Conservation (phyloP, 2,329 filamentous ascomycete genomes). For the Herpotrichia juniperi region DNA sequence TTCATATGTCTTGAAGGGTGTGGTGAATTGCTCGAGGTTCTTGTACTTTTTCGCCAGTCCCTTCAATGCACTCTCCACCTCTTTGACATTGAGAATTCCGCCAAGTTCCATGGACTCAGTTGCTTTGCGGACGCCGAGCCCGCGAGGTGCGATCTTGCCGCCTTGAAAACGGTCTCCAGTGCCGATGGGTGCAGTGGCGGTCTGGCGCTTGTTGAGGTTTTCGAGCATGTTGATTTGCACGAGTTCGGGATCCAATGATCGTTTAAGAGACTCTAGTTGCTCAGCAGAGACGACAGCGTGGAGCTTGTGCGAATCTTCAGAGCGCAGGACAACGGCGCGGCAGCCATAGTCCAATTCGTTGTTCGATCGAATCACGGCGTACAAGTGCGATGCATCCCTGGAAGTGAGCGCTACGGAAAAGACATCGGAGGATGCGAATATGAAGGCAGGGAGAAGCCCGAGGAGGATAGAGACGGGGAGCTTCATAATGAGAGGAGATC, state of each 20-base stretch:
- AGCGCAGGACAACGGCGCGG: slow-evolving; percentile 33
- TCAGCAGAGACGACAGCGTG: slow-evolving; percentile 36
- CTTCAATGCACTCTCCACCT: slow-evolving; percentile 53
- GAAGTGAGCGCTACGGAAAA: slow-evolving; percentile 36
- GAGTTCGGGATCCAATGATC: slow-evolving; percentile 27
- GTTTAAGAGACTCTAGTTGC: slow-evolving; percentile 26
- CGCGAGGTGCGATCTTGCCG: slow-evolving; percentile 50
- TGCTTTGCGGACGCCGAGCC: slow-evolving; percentile 47
- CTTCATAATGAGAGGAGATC: slow-evolving; percentile 26
- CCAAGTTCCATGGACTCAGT: slow-evolving; percentile 39
- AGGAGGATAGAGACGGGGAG: slow-evolving; percentile 24
- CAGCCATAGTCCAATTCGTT: slow-evolving; percentile 43
- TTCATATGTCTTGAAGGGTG: slow-evolving; percentile 54
- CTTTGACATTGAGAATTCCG: slow-evolving; percentile 53
- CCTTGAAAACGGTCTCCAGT: slow-evolving; percentile 50
- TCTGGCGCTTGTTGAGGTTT: slow-evolving; percentile 33
- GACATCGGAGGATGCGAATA: slow-evolving; percentile 31
- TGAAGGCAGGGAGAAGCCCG: slow-evolving; percentile 28
- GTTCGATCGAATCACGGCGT: slow-evolving; percentile 36
- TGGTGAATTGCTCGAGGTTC: slow-evolving; percentile 50
- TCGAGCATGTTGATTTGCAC: slow-evolving; percentile 30
- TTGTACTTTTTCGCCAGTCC: slow-evolving; percentile 49
- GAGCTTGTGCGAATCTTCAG: slow-evolving; percentile 36
- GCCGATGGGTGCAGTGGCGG: slow-evolving; percentile 37
- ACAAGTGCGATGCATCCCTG: slow-evolving; percentile 36